A percentile compares a stretch with the other conserved stretches of the same genome.
Evolutionary conservation across 2,329 filamentous ascomycete species (phyloP).

Genomic region (Rhinocladiella mackenziei): DNA sequence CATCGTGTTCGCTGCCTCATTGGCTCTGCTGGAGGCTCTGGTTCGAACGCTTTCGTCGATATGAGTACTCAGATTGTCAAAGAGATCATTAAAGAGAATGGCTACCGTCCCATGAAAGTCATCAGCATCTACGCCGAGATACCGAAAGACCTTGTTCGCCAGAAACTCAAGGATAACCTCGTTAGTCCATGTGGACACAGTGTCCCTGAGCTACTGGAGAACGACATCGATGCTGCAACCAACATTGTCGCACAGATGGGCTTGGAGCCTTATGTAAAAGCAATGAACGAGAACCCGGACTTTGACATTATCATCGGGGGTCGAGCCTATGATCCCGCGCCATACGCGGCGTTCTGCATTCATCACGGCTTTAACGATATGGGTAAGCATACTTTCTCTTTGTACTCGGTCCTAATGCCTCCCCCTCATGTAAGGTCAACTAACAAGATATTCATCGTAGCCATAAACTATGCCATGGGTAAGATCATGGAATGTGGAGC

Average conservation of each 20-base stretch:
- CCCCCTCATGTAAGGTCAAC: too few species aligned
- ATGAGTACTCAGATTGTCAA: slow-evolving; percentile 40
- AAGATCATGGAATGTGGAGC: slow-evolving; percentile 55
- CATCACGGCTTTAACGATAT: slow-evolving; percentile 32
- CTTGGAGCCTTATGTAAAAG: slow-evolving; percentile 43
- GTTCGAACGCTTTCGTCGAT: slow-evolving; percentile 42
- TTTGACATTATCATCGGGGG: slow-evolving; percentile 50
- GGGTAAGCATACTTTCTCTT: too few species aligned
- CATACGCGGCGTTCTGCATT: slow-evolving; percentile 40
- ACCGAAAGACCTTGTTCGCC: slow-evolving; percentile 34
- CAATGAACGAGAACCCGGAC: slow-evolving; percentile 41
- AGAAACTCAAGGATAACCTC: slow-evolving; percentile 32
- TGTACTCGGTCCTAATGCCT: too few species aligned
- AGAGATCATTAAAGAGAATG: slow-evolving; percentile 33
- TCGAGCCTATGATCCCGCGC: slow-evolving; percentile 41
- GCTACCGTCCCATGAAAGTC: slow-evolving; percentile 27
- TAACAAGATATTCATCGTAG: too few species aligned
- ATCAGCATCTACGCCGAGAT: slow-evolving; percentile 41
- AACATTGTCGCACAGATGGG: slow-evolving; percentile 47
- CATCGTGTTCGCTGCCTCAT: slow-evolving; percentile 37
- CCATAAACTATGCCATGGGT: slow-evolving; percentile 50
- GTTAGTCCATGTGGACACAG: slow-evolving; percentile 36
- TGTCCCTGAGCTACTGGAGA: slow-evolving; percentile 40
- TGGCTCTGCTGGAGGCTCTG: slow-evolving; percentile 47
- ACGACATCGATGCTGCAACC: slow-evolving; percentile 39